phyloP scores from a whole-genome alignment of 2,329 filamentous ascomycete species.

The Xylaria sp. region DNA sequence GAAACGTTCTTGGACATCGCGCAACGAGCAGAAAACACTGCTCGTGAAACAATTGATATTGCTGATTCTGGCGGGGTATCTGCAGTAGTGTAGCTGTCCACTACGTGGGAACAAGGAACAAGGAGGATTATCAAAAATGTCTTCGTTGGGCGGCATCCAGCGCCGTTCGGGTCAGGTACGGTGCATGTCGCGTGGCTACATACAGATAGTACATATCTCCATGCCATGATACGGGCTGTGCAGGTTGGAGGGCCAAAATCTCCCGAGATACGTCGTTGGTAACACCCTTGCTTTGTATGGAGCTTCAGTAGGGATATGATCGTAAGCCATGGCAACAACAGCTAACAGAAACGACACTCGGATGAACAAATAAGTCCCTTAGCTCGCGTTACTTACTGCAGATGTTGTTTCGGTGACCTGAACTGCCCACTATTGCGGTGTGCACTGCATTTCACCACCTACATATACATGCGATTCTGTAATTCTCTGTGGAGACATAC shows the following conservation, averaged over 20 bases:
- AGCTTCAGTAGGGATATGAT: constrained; percentile 4
- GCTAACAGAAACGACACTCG: constrained; percentile 4
- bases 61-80: constrained; percentile 37
- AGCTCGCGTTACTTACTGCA: neutral
- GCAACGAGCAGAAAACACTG: constrained; percentile 25
- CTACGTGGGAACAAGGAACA: constrained; percentile 30
- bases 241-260: neutral
- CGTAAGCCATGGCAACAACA: neutral
- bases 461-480: neutral
- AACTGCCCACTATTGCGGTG: constrained; percentile 25
- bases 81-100: constrained; percentile 34
- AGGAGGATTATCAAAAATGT: constrained; percentile 9
- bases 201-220: neutral
- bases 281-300: constrained; percentile 12
- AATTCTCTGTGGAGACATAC: constrained; percentile 13
- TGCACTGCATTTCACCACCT: neutral
- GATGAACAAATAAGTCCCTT: constrained; percentile 19
- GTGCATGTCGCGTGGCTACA: constrained; percentile 27
- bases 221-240: neutral
- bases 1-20: constrained; percentile 28
- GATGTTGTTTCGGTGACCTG: constrained; percentile 16
- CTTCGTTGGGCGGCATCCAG: constrained; percentile 16
- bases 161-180: constrained; percentile 28
- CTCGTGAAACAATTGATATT: constrained; percentile 37
- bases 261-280: constrained; percentile 19